phyloP scores from a whole-genome alignment of 139 green algal genomes.

The Monoraphidium neglectum region DNA sequence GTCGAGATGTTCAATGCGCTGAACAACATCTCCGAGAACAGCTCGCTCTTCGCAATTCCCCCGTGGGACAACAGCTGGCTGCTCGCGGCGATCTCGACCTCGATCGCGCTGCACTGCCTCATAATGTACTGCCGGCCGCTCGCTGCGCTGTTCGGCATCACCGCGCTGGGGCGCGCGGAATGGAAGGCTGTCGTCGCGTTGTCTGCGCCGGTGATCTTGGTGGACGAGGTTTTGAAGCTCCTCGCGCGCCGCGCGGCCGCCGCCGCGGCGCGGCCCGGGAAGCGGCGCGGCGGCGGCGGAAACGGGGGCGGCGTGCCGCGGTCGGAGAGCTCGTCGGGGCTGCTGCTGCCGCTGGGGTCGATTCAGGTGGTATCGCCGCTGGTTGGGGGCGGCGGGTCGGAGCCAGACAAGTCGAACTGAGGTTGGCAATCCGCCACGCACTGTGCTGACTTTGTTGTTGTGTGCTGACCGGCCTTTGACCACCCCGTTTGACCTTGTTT shows the following conservation, averaged over 20 bases:
- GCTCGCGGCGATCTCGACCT: slow-evolving; percentile 86
- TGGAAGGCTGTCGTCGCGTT: slow-evolving; percentile 85
- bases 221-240: slow-evolving; percentile 83
- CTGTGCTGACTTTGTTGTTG: no score
- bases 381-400: background rate
- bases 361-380: slow-evolving; percentile 25
- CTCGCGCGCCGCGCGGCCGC: background rate
- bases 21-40: slow-evolving; percentile 92
- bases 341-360: slow-evolving; percentile 9
- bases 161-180: slow-evolving; percentile 70
- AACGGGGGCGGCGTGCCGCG: background rate
- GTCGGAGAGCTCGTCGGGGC: background rate
- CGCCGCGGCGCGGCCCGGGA: background rate
- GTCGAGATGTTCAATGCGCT: slow-evolving; percentile 98
- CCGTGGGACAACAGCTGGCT: slow-evolving; percentile 91
- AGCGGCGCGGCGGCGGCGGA: background rate
- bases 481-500: no score
- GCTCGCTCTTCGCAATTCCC: slow-evolving; percentile 67
- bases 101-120: slow-evolving; percentile 78
- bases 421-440: no score
- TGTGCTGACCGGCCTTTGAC: no score
- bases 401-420: slow-evolving; percentile 18
- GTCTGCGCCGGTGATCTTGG: slow-evolving; percentile 86
- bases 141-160: slow-evolving; percentile 81
- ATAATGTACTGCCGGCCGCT: slow-evolving; percentile 89